Conservation (phyloP, 2,329 filamentous ascomycete genomes). For the Penicillium sp. region DNA sequence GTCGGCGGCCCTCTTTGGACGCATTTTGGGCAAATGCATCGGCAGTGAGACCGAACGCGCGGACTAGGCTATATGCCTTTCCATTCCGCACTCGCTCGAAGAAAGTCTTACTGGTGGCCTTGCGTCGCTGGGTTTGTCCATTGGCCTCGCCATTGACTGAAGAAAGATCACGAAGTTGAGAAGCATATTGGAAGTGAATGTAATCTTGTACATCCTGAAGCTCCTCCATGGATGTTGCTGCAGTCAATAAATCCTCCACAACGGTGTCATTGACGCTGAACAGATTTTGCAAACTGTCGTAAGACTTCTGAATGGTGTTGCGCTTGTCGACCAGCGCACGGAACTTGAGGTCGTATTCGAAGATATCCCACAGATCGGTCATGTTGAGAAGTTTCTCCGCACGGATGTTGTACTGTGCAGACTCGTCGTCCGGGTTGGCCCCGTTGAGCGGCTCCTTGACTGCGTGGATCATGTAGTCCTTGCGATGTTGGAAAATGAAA, state of each 20-base stretch:
- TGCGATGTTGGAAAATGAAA: conserved; percentile 97
- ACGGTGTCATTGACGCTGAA: conserved; percentile 72
- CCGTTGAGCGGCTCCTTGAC: conserved; percentile 70
- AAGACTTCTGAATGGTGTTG: conserved; percentile 80
- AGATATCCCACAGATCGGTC: conserved; percentile 91
- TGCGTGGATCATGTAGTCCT: conserved; percentile 94
- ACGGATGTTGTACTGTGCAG: conserved; percentile 70
- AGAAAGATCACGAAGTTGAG: conserved; percentile 80
- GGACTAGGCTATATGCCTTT: conserved; percentile 80
- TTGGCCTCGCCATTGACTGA: conserved; percentile 65
- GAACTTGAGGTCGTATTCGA: conserved; percentile 95
- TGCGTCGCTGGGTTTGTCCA: conserved; percentile 74
- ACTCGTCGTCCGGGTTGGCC: conserved; percentile 71
- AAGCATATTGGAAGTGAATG: conserved; percentile 88
- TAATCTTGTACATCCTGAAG: conserved; percentile 97
- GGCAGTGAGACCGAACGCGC: conserved; percentile 86
- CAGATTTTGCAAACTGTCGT: conserved; percentile 73
- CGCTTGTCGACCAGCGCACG: conserved; percentile 91
- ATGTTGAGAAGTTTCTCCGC: conserved; percentile 91
- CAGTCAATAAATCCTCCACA: conserved; percentile 80
- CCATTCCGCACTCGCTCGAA: conserved; percentile 85
- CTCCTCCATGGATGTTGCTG: conserved; percentile 88
- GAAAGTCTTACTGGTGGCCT: conserved; percentile 78
- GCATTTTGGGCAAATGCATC: conserved; percentile 89
- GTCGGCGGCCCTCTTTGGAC: conserved; percentile 75